Base-by-base conservation (phyloP, 1,284 basidiomycete species). In the Ustilago xerochloae region DNA sequence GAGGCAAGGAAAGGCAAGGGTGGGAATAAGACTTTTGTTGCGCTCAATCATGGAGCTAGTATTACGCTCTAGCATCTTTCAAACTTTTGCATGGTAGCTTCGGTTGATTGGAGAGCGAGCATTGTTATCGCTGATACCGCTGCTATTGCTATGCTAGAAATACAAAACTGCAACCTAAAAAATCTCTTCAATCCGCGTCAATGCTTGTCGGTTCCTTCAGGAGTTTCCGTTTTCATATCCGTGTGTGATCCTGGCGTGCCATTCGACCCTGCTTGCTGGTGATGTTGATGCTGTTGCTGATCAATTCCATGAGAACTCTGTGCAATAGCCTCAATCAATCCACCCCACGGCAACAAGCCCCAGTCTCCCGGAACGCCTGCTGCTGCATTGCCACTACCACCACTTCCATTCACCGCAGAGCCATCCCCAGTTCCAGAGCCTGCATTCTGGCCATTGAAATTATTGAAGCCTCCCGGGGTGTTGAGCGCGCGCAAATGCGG, bases 261-360 rank as follows among this genome's bases (percentile, higher is more conserved):
- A n/a, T 70, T 60, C 1, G 56, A 55, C 15, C 46, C 54, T 8
- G n/a, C 38, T n/a, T 28, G 65, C 13, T 50, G 50, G 33, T 64
- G 68, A 30, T 61, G 62, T 20, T 55, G 51, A 12, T 50, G 52
- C 10, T 22, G 36, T 13, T 69, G 38, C 26, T 51, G 61, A 8
- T 74, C 71, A 20, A 65, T 74, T 2, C 71, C 71, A 29, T 74
- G 71, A 16, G 71, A 74, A 33, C 72, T 75, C 38, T 71, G 68
- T 4, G 71, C 71, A 32, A 79, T 79, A 2, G 78, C 77, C 54
- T 79, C 77, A 18, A 80, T 80, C 41, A 80, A 39, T 1, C 75
- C 78, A 8, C 77, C 74, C 78, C 78, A 80, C 3, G 78, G 78
- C 35, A 78, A 30, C 36, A 78, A 33, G 1, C 67, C 66, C 66